A percentile compares a stretch with the other conserved stretches of the same genome.
Conservation (phyloP, 495 filamentous ascomycete species). For the Tuber aestivum region DNA sequence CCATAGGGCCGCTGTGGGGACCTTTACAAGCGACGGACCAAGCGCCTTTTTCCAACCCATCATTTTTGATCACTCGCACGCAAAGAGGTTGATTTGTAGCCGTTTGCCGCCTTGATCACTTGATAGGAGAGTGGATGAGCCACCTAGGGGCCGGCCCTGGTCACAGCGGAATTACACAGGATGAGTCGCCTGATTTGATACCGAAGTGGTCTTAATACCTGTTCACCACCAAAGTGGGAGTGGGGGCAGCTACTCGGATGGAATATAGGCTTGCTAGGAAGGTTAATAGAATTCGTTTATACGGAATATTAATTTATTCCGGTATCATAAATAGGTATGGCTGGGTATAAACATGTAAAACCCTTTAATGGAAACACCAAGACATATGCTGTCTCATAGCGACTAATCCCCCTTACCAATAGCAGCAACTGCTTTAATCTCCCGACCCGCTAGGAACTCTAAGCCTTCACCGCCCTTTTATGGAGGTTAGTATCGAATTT, state of each 20-base stretch:
- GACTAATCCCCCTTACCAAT: slow-evolving; percentile 64
- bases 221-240: background rate
- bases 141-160: background rate
- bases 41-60: background rate
- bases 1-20: no score
- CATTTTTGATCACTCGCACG: background rate
- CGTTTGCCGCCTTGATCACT: background rate
- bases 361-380: background rate
- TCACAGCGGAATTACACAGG: background rate
- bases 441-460: slow-evolving; percentile 64
- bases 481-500: slow-evolving; percentile 42
- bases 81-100: background rate
- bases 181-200: background rate
- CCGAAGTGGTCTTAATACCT: background rate
- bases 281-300: background rate
- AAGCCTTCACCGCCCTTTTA: slow-evolving; percentile 83
- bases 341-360: background rate
- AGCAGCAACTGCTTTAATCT: slow-evolving; percentile 68
- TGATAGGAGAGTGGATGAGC: background rate
- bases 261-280: background rate
- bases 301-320: slow-evolving; percentile 1
- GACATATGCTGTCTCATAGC: background rate
- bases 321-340: background rate
- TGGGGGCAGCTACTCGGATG: background rate
- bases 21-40: background rate